Conservation (phyloP, 148 eudicot species). For the Talinum fruticosum region DNA sequence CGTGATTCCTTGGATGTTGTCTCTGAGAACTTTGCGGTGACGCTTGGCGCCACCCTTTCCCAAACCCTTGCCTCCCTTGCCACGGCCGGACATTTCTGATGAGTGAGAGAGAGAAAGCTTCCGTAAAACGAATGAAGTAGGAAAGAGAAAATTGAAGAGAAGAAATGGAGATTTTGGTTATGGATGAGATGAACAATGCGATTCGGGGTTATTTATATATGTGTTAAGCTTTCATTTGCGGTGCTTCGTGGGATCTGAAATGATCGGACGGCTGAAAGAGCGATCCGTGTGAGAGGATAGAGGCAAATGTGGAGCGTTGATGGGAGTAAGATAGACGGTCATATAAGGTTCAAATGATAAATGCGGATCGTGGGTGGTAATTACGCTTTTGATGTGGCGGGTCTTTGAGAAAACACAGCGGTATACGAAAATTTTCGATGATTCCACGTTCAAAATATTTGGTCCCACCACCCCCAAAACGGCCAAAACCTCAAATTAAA, state of each 20-base stretch:
- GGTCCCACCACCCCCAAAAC: not conserved
- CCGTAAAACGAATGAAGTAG: not conserved
- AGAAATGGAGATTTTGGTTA: not conserved
- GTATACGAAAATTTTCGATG: not conserved
- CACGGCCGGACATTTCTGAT: constrained; percentile 49
- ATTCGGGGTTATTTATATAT: constrained; percentile 20
- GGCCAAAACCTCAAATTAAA: not conserved
- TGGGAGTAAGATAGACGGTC: constrained; percentile 4
- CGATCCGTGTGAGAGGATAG: constrained; percentile 18
- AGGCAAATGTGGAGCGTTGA: constrained; percentile 16
- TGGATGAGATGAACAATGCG: not conserved
- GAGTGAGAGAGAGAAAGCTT: constrained; percentile 4
- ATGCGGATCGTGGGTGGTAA: constrained; percentile 13
- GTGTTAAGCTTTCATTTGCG: constrained; percentile 5
- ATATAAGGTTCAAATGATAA: not conserved
- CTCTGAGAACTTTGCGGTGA: constrained; percentile 44
- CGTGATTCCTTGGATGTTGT: constrained; percentile 53
- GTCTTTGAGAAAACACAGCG: constrained; percentile 10
- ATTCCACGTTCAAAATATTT: not conserved
- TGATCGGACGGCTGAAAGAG: not conserved
- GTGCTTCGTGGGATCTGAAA: not conserved
- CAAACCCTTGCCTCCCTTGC: constrained; percentile 58
- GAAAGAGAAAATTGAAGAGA: not conserved
- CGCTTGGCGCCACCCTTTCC: constrained; percentile 60
- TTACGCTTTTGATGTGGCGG: constrained; percentile 20